These are phyloP conservation scores for Aspergillus fumigatus DNA, from an alignment of 2,329 filamentous ascomycete genomes.

Conservation along the genomic window DNA sequence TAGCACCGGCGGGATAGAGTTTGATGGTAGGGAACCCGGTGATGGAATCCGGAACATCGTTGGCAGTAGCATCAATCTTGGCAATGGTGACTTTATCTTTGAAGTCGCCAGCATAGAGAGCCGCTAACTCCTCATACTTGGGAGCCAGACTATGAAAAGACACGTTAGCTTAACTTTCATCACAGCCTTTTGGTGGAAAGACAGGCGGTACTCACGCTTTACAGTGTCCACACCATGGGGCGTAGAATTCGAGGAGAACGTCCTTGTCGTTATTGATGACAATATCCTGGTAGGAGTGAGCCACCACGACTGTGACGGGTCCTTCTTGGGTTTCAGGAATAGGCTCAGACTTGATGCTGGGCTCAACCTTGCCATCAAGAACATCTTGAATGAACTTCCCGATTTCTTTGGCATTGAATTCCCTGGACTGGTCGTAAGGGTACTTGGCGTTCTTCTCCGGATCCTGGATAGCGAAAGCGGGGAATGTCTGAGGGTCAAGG, in stretches of 20 bases:
- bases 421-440: constrained; percentile 80
- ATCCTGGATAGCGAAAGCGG: constrained; percentile 96
- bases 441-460: constrained; percentile 94
- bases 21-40: constrained; percentile 99
- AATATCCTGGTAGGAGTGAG: constrained; percentile 86
- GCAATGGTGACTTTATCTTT: constrained; percentile 61
- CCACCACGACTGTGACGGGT: constrained; percentile 81
- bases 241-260: constrained; percentile 97
- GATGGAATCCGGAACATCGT: constrained; percentile 96
- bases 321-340: constrained; percentile 92
- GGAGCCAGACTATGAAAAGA: constrained; percentile 50
- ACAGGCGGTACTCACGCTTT: constrained; percentile 48
- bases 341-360: constrained; percentile 97
- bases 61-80: constrained; percentile 94
- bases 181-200: not conserved
- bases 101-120: constrained; percentile 50
- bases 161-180: constrained; percentile 4
- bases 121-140: constrained; percentile 62
- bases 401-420: constrained; percentile 70
- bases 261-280: constrained; percentile 95
- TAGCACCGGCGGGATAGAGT: constrained; percentile 86
- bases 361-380: constrained; percentile 78
- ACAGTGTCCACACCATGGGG: constrained; percentile 74
- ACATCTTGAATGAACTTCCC: constrained; percentile 82
- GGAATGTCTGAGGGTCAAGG: constrained; percentile 92